phyloP scores from a whole-genome alignment of 352 stramenopile species.

The Phytophthora pini region DNA sequence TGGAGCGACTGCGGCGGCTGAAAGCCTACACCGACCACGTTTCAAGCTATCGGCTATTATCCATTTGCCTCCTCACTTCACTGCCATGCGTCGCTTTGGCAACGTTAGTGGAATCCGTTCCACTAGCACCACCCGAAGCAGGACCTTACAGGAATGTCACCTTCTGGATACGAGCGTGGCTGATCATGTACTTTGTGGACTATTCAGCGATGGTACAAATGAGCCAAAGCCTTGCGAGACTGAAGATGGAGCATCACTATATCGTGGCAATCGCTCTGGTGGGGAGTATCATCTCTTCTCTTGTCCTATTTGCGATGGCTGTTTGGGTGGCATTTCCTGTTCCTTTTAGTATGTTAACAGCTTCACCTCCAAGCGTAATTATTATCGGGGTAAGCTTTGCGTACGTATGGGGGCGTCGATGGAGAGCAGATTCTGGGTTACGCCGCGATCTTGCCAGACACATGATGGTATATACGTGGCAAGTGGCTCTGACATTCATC shows the following conservation, averaged over 20 bases:
- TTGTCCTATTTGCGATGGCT: not conserved
- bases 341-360: not conserved
- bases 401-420: not conserved
- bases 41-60: not conserved
- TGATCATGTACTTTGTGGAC: not conserved
- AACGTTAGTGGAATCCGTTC: not conserved
- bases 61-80: not conserved
- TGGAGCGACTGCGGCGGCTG: not conserved
- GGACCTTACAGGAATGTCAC: not conserved
- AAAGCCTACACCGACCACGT: not conserved
- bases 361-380: not conserved
- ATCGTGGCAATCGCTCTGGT: not conserved
- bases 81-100: not conserved
- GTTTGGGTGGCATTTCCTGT: not conserved
- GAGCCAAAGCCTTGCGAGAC: not conserved
- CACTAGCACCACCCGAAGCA: not conserved
- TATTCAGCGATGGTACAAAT: not conserved
- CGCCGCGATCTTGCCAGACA: not conserved
- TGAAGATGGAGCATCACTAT: not conserved
- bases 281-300: not conserved
- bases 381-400: not conserved
- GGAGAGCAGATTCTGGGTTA: not conserved
- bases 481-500: slow-evolving; percentile 16
- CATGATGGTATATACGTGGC: not conserved
- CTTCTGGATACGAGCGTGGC: not conserved